phyloP scores from a whole-genome alignment of 371 early-diverging fungal genomes.

The Mortierella polycephala region DNA sequence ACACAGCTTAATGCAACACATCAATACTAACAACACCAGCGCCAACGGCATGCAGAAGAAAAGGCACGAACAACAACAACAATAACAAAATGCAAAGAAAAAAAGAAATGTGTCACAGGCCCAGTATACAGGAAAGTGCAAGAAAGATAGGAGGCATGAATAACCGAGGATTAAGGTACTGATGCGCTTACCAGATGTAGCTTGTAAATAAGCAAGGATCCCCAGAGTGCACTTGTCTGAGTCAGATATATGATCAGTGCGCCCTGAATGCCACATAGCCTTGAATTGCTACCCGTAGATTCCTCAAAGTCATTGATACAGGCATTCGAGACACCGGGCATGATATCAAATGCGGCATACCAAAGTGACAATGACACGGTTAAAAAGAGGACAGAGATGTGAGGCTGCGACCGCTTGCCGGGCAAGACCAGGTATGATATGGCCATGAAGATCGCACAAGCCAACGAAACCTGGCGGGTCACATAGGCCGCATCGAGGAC shows the following conservation, averaged over 20 bases:
- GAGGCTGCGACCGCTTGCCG: constrained; percentile 59
- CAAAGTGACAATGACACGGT: constrained; percentile 54
- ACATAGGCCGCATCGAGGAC: constrained; percentile 34
- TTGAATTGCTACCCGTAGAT: constrained; percentile 48
- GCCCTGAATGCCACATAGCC: constrained; percentile 56
- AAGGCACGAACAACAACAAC: too few relatives aligned
- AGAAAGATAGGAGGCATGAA: background rate
- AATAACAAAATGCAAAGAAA: too few relatives aligned
- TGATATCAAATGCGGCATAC: constrained; percentile 49
- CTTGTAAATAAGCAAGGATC: constrained; percentile 47
- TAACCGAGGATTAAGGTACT: background rate
- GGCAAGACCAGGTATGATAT: constrained; percentile 60
- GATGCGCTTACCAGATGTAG: constrained; percentile 43
- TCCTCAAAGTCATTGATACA: constrained; percentile 33
- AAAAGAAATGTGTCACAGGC: background rate
- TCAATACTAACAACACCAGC: too few relatives aligned
- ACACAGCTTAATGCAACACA: background rate
- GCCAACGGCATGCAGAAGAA: too few relatives aligned
- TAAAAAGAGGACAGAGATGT: constrained; percentile 61
- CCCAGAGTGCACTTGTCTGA: constrained; percentile 48
- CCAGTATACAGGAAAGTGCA: constrained; percentile 2
- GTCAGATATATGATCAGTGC: constrained; percentile 45
- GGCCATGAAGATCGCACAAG: constrained; percentile 52
- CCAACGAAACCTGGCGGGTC: constrained; percentile 50
- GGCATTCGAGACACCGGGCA: constrained; percentile 41